Conservation (phyloP, 768 basidiomycete genomes). For the Daedaleopsis sinensis region DNA sequence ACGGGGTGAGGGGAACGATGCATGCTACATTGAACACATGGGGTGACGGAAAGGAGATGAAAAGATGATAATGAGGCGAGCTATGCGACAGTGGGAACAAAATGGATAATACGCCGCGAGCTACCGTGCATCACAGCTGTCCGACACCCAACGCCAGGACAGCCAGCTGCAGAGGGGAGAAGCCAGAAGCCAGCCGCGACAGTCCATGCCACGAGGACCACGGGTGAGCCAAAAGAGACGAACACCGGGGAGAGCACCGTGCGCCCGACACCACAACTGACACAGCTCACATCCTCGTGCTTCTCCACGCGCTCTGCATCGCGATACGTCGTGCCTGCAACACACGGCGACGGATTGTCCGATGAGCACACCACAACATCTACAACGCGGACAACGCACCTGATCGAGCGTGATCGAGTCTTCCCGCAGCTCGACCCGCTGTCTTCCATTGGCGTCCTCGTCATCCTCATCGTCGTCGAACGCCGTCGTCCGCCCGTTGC, state of each 20-base stretch:
- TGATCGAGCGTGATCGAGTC: conserved; percentile 93
- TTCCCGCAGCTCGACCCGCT: conserved; percentile 77
- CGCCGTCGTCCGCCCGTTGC: conserved; percentile 38
- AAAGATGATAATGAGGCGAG: background rate
- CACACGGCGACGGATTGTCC: background rate
- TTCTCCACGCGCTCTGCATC: conserved; percentile 89
- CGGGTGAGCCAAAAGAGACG: too few species aligned
- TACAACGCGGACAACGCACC: conserved; percentile 45
- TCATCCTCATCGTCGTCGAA: conserved; percentile 78
- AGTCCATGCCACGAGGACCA: too few species aligned
- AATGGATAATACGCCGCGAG: too few species aligned
- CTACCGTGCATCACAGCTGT: too few species aligned
- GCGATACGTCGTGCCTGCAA: conserved; percentile 78
- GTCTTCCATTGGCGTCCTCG: conserved; percentile 57
- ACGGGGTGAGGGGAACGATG: background rate
- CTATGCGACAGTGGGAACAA: background rate
- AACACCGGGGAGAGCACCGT: background rate
- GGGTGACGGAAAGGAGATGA: background rate
- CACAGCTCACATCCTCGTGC: conserved; percentile 53
- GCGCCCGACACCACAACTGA: background rate
- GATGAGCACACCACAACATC: background rate
- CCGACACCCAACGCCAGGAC: too few species aligned
- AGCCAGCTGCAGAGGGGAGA: background rate
- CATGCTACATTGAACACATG: background rate
- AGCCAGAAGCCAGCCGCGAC: background rate